A percentile compares a stretch with the other conserved stretches of the same genome.
phyloP scores from a whole-genome alignment of 2,329 filamentous ascomycete species.

The Alternaria novae-zelandiae region DNA sequence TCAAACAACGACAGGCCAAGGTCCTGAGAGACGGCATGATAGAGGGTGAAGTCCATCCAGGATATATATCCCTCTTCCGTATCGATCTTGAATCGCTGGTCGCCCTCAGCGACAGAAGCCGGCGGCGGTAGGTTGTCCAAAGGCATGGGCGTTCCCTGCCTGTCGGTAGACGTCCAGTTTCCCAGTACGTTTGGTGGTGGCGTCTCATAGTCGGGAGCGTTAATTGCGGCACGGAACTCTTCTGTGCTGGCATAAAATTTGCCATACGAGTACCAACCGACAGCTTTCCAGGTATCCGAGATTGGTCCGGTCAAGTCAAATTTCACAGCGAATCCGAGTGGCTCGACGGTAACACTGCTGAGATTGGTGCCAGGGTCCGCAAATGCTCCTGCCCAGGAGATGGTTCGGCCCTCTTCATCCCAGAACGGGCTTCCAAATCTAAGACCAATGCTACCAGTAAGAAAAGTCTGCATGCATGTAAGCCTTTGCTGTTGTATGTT shows the following conservation, averaged over 20 bases:
- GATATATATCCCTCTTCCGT: constrained; percentile 53
- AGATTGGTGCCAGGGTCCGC: constrained; percentile 47
- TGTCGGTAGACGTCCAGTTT: constrained; percentile 54
- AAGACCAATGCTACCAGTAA: constrained; percentile 19
- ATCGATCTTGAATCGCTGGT: constrained; percentile 54
- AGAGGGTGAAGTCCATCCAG: constrained; percentile 63
- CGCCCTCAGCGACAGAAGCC: constrained; percentile 54
- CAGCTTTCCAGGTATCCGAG: constrained; percentile 57
- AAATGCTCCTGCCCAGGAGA: constrained; percentile 59
- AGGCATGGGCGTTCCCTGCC: constrained; percentile 46
- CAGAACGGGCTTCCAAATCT: constrained; percentile 37
- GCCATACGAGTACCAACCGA: constrained; percentile 62
- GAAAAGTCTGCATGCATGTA: constrained; percentile 14
- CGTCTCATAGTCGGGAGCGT: constrained; percentile 54
- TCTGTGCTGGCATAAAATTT: constrained; percentile 60
- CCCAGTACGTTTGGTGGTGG: constrained; percentile 57
- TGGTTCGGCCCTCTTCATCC: constrained; percentile 49
- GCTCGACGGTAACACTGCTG: constrained; percentile 54
- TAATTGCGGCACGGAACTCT: constrained; percentile 55
- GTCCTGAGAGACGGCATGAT: constrained; percentile 57
- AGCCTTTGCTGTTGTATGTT: background rate
- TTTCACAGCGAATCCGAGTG: constrained; percentile 53
- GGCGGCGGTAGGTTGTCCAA: constrained; percentile 63
- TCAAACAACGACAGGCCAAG: constrained; percentile 59
- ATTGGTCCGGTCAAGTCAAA: constrained; percentile 60